Evolutionary conservation across 2,329 filamentous ascomycete species (phyloP).

Genomic region (Chaetoscypha palmicola): DNA sequence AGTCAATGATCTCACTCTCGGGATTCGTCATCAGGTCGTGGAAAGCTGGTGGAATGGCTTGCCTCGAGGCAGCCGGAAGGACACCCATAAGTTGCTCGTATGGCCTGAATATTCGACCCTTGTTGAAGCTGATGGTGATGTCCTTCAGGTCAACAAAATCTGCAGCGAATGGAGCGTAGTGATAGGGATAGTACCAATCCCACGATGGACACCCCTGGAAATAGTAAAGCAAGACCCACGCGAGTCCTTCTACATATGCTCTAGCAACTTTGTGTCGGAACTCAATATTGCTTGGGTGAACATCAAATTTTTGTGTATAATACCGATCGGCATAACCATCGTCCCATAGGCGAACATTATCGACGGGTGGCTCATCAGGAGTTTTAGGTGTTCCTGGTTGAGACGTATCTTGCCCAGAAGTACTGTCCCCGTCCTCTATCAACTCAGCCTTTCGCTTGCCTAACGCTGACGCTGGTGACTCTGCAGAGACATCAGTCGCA

Average conservation of each 20-base stretch:
- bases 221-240: constrained; percentile 95
- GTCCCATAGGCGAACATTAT: constrained; percentile 89
- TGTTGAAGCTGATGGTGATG: constrained; percentile 73
- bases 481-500: constrained; percentile 12
- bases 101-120: constrained; percentile 77
- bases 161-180: constrained; percentile 94
- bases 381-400: constrained; percentile 41
- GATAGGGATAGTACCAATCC: constrained; percentile 99
- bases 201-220: constrained; percentile 97
- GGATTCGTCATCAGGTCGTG: constrained; percentile 83
- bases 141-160: constrained; percentile 82
- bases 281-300: constrained; percentile 69
- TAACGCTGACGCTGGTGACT: constrained; percentile 42
- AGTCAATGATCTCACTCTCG: constrained; percentile 90
- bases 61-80: constrained; percentile 83
- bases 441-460: constrained; percentile 74
- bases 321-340: constrained; percentile 92
- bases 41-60: constrained; percentile 82
- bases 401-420: constrained; percentile 53
- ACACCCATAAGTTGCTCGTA: constrained; percentile 99
- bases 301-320: constrained; percentile 93
- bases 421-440: constrained; percentile 54
- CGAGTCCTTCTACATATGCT: constrained; percentile 89
- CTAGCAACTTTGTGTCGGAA: constrained; percentile 85
- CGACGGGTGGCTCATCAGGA: constrained; percentile 59